A percentile compares a stretch with the other conserved stretches of the same genome.
phyloP scores from a whole-genome alignment of 106 monocot genomes.

The Apostasia shenzhenica region DNA sequence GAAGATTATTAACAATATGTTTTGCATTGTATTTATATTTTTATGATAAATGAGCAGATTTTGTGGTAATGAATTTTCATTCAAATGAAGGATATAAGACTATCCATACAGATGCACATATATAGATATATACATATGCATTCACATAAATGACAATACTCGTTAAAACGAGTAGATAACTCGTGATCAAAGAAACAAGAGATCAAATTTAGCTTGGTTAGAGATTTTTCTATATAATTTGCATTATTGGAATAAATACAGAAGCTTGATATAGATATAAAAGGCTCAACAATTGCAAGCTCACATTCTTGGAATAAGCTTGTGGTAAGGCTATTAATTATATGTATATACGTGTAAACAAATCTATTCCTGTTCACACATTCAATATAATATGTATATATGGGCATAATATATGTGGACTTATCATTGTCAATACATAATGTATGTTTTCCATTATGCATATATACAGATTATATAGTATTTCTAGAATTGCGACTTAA shows the following conservation, averaged over 20 bases:
- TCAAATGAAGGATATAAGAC: neutral
- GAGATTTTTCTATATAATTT: neutral
- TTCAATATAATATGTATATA: no score
- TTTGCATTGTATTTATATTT: constrained; percentile 39
- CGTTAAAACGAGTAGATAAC: neutral
- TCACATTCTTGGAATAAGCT: neutral
- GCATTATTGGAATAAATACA: neutral
- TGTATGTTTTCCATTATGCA: no score
- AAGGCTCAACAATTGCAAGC: neutral
- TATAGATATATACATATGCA: neutral
- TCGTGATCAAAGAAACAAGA: neutral
- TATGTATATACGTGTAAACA: no score
- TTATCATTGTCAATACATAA: no score
- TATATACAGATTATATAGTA: no score
- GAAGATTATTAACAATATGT: constrained; percentile 48
- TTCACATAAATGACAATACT: neutral
- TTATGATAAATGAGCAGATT: constrained; percentile 22
- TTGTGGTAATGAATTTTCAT: neutral
- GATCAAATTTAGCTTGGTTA: neutral
- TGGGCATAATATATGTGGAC: no score
- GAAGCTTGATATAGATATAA: neutral
- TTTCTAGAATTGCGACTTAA: no score
- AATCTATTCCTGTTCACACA: no score
- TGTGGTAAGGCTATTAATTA: no score
- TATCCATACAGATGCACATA: neutral